Conservation (phyloP, 306 rosid genomes). For the Astragalus glycyphyllos region DNA sequence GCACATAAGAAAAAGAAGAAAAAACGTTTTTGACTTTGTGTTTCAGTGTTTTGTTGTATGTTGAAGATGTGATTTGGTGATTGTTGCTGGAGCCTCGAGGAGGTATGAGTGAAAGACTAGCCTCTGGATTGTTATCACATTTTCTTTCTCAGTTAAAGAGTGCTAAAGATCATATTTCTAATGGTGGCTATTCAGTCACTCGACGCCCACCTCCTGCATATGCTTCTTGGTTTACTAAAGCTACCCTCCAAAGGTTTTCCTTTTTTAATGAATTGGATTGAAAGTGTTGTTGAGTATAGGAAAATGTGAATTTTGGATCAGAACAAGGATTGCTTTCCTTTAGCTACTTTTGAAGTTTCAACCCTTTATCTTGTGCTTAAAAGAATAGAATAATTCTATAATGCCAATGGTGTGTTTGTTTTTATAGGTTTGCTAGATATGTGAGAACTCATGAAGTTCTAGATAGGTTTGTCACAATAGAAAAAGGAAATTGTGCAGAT, state of each 20-base stretch:
- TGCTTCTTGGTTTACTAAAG: constrained; percentile 94
- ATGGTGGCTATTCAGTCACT: constrained; percentile 93
- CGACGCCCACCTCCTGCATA: constrained; percentile 63
- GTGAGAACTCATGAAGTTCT: constrained; percentile 90
- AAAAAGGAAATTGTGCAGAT: constrained; percentile 92
- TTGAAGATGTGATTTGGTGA: constrained; percentile 81
- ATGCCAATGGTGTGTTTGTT: constrained; percentile 32
- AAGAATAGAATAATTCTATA: not conserved
- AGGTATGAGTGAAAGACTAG: constrained; percentile 77
- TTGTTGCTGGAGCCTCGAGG: constrained; percentile 66
- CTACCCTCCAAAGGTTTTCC: constrained; percentile 78
- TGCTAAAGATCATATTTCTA: constrained; percentile 96
- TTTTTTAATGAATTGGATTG: constrained; percentile 22
- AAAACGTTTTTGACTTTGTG: constrained; percentile 33
- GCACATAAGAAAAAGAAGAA: constrained; percentile 30
- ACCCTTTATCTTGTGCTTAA: not conserved
- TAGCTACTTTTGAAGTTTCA: constrained; percentile 7
- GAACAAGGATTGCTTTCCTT: constrained; percentile 9
- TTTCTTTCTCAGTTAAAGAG: constrained; percentile 76
- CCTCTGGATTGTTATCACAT: constrained; percentile 88
- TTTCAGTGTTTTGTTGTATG: constrained; percentile 30
- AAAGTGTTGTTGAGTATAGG: constrained; percentile 28
- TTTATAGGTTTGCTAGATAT: constrained; percentile 87
- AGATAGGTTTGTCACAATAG: constrained; percentile 93
- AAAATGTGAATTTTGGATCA: constrained; percentile 33